Percentiles rank a stretch among this genome's conserved stretches.
These are phyloP conservation scores for Termitomyces titanicus DNA, from an alignment of 768 basidiomycete genomes.

Conservation along the genomic window DNA sequence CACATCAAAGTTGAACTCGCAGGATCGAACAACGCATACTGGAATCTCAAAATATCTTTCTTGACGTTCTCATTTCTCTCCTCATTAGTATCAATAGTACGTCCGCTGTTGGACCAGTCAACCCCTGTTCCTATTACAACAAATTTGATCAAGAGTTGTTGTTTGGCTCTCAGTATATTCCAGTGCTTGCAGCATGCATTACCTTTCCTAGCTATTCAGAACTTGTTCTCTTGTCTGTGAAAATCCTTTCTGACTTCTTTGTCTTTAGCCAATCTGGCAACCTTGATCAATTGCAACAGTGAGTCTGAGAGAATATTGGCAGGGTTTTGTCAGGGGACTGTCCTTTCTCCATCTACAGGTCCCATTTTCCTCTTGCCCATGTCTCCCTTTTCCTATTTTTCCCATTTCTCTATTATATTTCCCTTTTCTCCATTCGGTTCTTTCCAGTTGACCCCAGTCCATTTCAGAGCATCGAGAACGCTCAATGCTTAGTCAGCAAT, in stretches of 20 bases:
- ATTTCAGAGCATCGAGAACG: too few species aligned
- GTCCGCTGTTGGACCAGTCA: constrained; percentile 48
- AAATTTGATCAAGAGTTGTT: constrained; percentile 73
- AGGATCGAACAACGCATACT: constrained; percentile 75
- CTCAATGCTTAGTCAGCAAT: too few species aligned
- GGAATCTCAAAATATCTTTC: constrained; percentile 84
- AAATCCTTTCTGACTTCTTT: constrained; percentile 64
- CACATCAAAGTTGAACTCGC: constrained; percentile 88
- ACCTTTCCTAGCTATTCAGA: constrained; percentile 68
- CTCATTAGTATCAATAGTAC: constrained; percentile 63
- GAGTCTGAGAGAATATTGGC: constrained; percentile 84
- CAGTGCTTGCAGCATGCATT: constrained; percentile 80
- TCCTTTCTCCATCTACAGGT: too few species aligned
- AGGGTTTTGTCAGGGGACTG: too few species aligned
- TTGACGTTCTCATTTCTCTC: constrained; percentile 81
- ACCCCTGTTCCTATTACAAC: constrained; percentile 67
- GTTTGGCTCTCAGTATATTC: constrained; percentile 67
- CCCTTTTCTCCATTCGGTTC: too few species aligned
- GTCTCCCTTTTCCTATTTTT: too few species aligned
- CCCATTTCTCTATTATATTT: too few species aligned
- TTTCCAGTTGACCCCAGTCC: too few species aligned
- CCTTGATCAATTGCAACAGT: constrained; percentile 72
- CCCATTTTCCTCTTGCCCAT: too few species aligned
- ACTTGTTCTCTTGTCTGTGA: constrained; percentile 71
- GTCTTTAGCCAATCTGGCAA: constrained; percentile 69